Evolutionary conservation across 2,329 filamentous ascomycete genomes (phyloP), one percentile per base, ranked within the genome.

Genomic region (Plectosphaerella plurivora): DNA sequence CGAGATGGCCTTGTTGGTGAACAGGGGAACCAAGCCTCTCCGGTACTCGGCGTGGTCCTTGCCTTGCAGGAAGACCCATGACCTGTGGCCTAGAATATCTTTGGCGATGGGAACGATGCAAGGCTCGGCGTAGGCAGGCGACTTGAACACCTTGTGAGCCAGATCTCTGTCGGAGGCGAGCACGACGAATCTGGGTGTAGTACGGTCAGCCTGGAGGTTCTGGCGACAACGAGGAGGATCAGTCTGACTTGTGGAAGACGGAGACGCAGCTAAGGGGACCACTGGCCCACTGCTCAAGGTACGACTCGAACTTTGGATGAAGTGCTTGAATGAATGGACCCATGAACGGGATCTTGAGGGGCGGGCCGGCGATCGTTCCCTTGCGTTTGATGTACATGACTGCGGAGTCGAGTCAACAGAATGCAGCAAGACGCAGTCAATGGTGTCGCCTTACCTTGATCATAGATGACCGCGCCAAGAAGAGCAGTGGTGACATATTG

Each of bases 71-170:
- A 92, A 92, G 3, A 92, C 88, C 87, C 87, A 92, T 57, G 90
- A 88, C 50, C 77, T 82, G 36, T 82, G 81, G 50, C 87, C 79
- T 24, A 92, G 77, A 44, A 92, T 82, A 63, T 91, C 88, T 65
- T 84, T 81, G 8, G 88, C 88, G 51, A 87, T 78, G 59, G 90
- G 88, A 3, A 91, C 88, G 28, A 92, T 80, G 66, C 88, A 92
- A 36, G 89, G 89, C 63, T 90, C 88, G 65, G 87, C 83, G 60
- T 84, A 90, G 24, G 72, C 65, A 5, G 88, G 88, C 6, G 87
- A 90, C 67, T 91, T 92, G 79, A 92, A 89, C 58, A 91, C 86
- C 65, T 91, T 92, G 66, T 87, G 86, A 46, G 88, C 86, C 66
- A 91, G 82, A 68, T 92, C 88, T 60, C 88, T 84, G 49, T 86